These are phyloP conservation scores for Entamoeba histolytica DNA, from an alignment of 208 protist species.

Conservation along the genomic window DNA sequence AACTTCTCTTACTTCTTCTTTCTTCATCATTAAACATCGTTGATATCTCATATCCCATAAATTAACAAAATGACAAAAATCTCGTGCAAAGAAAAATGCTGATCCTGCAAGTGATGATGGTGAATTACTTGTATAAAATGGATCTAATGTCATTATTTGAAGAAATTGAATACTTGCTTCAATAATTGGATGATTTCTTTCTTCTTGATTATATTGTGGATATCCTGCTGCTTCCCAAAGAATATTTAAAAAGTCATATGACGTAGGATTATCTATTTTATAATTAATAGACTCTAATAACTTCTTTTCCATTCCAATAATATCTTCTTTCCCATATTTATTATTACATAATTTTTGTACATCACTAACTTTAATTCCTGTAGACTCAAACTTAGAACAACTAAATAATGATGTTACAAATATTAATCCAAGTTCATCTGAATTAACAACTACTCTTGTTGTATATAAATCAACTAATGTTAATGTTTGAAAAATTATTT, in stretches of 20 bases:
- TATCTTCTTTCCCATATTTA: neutral
- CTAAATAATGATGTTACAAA: neutral
- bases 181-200: neutral
- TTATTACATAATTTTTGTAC: neutral
- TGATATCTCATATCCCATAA: neutral
- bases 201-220: neutral
- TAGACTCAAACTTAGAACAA: neutral
- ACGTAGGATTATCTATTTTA: neutral
- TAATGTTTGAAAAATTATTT: neutral
- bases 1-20: neutral
- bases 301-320: neutral
- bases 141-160: neutral
- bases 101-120: neutral
- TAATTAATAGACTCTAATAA: neutral
- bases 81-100: neutral
- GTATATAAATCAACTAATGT: neutral
- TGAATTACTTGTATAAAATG: neutral
- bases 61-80: neutral
- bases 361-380: neutral
- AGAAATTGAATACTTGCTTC: neutral
- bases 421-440: neutral
- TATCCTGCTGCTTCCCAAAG: neutral
- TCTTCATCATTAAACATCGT: neutral
- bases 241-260: neutral
- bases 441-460: neutral